Base-by-base conservation (phyloP, 1,284 basidiomycete genomes). In the Fistulina hepatica region DNA sequence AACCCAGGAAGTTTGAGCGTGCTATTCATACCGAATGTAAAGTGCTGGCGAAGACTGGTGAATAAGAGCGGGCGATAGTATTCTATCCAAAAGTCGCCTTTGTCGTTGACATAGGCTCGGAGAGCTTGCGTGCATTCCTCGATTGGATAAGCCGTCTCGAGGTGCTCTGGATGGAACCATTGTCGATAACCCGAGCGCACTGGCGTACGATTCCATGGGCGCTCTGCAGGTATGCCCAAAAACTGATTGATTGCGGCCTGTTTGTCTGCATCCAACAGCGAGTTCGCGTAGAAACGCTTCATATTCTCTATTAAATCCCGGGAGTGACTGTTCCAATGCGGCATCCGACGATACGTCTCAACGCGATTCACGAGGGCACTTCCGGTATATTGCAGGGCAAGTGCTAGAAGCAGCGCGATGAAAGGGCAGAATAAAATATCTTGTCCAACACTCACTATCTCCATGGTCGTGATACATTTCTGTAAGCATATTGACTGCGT, bases 391-490 rank as follows among this genome's bases (percentile, higher is more conserved):
- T 99, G 95, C 50, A 97, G 68, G 0, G 95, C 94, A 41, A 98
- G 80, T 2, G 92, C 86, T 93, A 8, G 36, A 16, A 7, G 21
- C 17, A 12, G 13, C 7, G 23, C 2, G 26, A 16, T 8, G 16
- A 31, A 37, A 13, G 33, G 12, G 13, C 3, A 13, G 16, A 22
- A 25, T 9, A 9, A 31, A 31, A 19, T 5, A 15, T 11, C 4
- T 5, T 3, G 4, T 17, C n/a, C 10, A 10, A n/a, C 6, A 60
- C 80, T 51, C 50, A 88, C 88, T 92, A 51, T 95, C 91, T 2
- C 91, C 90, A 50, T 93, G 89, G 56, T 95, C 90, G 55, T 97
- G 92, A 58, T 97, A 98, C 93, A 99, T 97, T 60, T 97, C 92
- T 0, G 93, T 98, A 48, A 99, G 58, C 76, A 98, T 93, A 56